Conservation (phyloP, 179 eudicot genomes). For the Heliamphora pulchella region DNA sequence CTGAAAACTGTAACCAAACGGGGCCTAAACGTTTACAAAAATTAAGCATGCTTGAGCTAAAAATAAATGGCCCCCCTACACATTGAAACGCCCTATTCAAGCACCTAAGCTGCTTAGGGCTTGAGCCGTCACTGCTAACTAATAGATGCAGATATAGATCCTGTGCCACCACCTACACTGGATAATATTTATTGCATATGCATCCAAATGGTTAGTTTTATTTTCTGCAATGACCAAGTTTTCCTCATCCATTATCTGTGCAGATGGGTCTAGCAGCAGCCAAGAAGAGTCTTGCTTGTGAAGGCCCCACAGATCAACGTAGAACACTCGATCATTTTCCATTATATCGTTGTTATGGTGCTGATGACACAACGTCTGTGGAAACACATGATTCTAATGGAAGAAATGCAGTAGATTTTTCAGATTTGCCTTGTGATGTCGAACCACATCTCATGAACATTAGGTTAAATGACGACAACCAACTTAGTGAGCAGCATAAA, state of each 20-base stretch:
- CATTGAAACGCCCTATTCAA: too few species aligned
- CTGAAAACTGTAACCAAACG: too few species aligned
- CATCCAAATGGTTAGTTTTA: neutral
- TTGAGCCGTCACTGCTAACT: too few species aligned
- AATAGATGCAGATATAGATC: too few species aligned
- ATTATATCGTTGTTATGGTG: conserved; percentile 27
- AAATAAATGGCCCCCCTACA: too few species aligned
- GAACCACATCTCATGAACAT: conserved; percentile 2
- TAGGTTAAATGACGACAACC: neutral
- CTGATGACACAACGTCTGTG: conserved; percentile 1
- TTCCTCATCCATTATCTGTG: conserved; percentile 19
- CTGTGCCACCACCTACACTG: neutral
- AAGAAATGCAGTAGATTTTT: neutral
- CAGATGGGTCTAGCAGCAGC: conserved; percentile 66
- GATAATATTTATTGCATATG: neutral
- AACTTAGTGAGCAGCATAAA: conserved; percentile 2
- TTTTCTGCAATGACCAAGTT: neutral
- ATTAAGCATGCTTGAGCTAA: too few species aligned
- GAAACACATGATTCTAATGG: neutral
- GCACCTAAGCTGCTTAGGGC: too few species aligned
- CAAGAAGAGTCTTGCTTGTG: conserved; percentile 36
- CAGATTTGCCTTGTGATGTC: neutral
- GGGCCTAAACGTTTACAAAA: too few species aligned
- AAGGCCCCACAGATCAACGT: conserved; percentile 36
- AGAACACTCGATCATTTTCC: conserved; percentile 35